Evolutionary conservation across 2,329 filamentous ascomycete genomes (phyloP).

Genomic region (Pestalotiopsis sp.): DNA sequence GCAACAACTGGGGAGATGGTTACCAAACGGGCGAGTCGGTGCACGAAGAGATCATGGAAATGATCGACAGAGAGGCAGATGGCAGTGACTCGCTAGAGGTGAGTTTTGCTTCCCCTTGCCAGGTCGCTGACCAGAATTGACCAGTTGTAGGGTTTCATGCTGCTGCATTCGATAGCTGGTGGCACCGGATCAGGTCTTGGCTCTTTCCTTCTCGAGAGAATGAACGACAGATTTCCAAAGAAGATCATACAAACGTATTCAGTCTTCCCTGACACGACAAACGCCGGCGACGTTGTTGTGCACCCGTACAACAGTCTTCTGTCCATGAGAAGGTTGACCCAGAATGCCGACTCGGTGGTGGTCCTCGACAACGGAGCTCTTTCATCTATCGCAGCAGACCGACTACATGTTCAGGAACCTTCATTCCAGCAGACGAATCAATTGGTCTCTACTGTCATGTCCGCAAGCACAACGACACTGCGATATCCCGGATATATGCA

Average conservation of each 20-base stretch:
- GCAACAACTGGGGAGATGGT: constrained; percentile 97
- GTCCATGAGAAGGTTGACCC: constrained; percentile 84
- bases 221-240: constrained; percentile 98
- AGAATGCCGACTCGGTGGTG: constrained; percentile 97
- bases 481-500: constrained; percentile 99
- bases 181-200: constrained; percentile 96
- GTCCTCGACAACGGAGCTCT: constrained; percentile 95
- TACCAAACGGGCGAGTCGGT: constrained; percentile 91
- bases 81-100: constrained; percentile 96
- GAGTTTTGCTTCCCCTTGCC: constrained; percentile 17
- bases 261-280: constrained; percentile 93
- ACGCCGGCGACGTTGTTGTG: constrained; percentile 86
- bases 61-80: constrained; percentile 98
- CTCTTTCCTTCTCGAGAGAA: constrained; percentile 88
- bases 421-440: constrained; percentile 98
- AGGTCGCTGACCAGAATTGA: constrained; percentile 19
- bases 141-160: constrained; percentile 80
- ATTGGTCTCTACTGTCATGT: constrained; percentile 97
- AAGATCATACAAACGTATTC: constrained; percentile 99
- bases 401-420: constrained; percentile 91
- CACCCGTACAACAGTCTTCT: constrained; percentile 98
- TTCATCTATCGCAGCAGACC: constrained; percentile 89
- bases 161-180: constrained; percentile 96
- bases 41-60: constrained; percentile 97
- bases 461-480: constrained; percentile 92